A percentile compares a stretch with the other conserved stretches of the same genome.
Evolutionary conservation across 2,329 filamentous ascomycete species (phyloP).

Genomic region (Exophiala sp.): DNA sequence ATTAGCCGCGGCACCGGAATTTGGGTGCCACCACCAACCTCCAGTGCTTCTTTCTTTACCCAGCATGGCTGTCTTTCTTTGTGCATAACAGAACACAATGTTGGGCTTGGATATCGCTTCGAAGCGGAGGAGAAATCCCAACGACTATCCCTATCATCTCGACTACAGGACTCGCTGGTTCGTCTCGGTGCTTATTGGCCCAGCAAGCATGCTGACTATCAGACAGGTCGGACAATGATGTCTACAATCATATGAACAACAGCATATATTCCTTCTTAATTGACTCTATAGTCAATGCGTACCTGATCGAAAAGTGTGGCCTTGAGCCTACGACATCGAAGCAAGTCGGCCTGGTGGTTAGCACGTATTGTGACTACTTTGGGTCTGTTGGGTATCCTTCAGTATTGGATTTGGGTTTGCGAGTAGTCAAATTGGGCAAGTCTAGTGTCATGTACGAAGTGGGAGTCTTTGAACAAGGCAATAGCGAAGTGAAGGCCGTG

Average conservation of each 20-base stretch:
- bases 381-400: conserved; percentile 74
- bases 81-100: conserved; percentile 11
- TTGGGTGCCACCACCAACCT: too few relatives aligned
- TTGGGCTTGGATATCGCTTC: conserved; percentile 21
- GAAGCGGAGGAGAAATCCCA: conserved; percentile 21
- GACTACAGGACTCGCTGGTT: conserved; percentile 26
- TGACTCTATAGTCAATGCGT: conserved; percentile 84
- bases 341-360: conserved; percentile 77
- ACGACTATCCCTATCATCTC: conserved; percentile 25
- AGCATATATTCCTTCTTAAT: conserved; percentile 79
- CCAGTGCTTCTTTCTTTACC: too few relatives aligned
- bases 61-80: too few relatives aligned
- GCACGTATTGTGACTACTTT: conserved; percentile 80
- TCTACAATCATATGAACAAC: conserved; percentile 93
- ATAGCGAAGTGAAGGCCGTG: conserved; percentile 71
- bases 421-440: conserved; percentile 76
- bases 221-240: conserved; percentile 82
- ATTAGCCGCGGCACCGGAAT: not conserved
- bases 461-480: conserved; percentile 71
- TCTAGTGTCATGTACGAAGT: conserved; percentile 88
- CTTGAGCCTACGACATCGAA: conserved; percentile 64
- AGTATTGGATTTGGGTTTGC: conserved; percentile 72
- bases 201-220: not conserved
- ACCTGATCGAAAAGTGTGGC: conserved; percentile 71
- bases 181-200: not conserved